Evolutionary conservation across 495 filamentous ascomycete genomes (phyloP), one percentile per base, ranked within the genome.

Genomic region (Lasiosphaeria ovina): DNA sequence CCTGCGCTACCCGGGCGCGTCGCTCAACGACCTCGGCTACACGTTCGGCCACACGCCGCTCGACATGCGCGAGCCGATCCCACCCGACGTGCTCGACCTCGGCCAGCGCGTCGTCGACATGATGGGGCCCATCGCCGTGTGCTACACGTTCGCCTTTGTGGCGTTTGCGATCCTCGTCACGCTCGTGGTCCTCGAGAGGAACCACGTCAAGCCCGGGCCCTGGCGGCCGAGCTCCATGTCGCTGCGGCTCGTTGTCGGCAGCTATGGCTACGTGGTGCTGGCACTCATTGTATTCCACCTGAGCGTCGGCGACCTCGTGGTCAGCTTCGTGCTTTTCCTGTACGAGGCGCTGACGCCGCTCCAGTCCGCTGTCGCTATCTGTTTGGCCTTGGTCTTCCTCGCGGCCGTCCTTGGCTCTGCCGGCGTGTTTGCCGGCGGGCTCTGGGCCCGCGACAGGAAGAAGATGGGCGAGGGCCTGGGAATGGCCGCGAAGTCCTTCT

Each of bases 21-120:
- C n/a, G 11, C n/a, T n/a, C 10, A 31, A 11, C 4, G 40, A 35
- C 17, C 4, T 48, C 6, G 24, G 34, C 11, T 48, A 9, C 54
- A 35, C 3, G 7, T n/a, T 0, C 40, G 11, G 2, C 31, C 34
- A 0, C 9, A 45, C 3, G 38, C 44, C 0, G 38, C 55, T 40
- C 55, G 31, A 57, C 38, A 6, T 40, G 36, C 36, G 36, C 6
- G 36, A 40, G 6, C 36, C 36, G 6, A 57, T 57, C 32, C 55
- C 55, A 17, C 55, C 55, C 16, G 42, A 57, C 16, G 34, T 57
- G 11, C 24, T 57, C 8, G 16, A 33, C 40, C 4, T 48, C 9
- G 55, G 55, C 4, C 55, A 57, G 17, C 55, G 55, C 55, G 3
- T 57, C 40, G 31, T 57, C 24, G 24, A 57, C 6, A 14, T 48